A percentile compares a stretch with the other conserved stretches of the same genome.
Conservation (phyloP, 1,139 yeast species). For the Kurtzmaniella quercitrusa region DNA sequence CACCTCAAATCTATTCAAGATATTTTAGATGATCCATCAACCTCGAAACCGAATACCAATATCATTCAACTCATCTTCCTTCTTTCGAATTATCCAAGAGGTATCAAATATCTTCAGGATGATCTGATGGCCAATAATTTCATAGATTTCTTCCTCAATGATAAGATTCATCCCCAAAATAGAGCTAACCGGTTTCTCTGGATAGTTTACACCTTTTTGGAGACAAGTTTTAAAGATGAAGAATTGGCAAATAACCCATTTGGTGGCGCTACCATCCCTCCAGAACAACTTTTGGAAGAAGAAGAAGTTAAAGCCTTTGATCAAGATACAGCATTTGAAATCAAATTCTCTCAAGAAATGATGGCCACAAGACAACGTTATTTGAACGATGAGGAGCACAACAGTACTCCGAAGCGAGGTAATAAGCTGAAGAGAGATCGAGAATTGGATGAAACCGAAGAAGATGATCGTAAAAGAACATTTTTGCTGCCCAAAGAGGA, state of each 20-base stretch:
- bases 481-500: not conserved
- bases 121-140: conserved; percentile 30
- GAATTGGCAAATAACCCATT: conserved; percentile 63
- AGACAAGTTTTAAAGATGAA: conserved; percentile 57
- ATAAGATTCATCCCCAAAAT: conserved; percentile 49
- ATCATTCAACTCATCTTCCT: conserved; percentile 74
- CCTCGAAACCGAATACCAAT: conserved; percentile 43
- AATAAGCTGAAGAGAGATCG: conserved; percentile 27
- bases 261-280: conserved; percentile 45
- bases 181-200: conserved; percentile 76
- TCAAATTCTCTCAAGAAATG: conserved; percentile 69
- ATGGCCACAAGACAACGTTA: conserved; percentile 56
- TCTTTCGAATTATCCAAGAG: conserved; percentile 59
- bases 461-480: conserved; percentile 7
- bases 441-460: conserved; percentile 16
- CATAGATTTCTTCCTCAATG: conserved; percentile 63
- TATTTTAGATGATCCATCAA: conserved; percentile 31
- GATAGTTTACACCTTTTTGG: conserved; percentile 77
- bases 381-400: conserved; percentile 45
- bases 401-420: conserved; percentile 29
- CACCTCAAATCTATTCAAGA: conserved; percentile 43
- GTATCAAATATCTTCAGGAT: conserved; percentile 32
- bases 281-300: conserved; percentile 35
- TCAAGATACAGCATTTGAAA: conserved; percentile 68
- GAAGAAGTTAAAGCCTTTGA: conserved; percentile 45